Evolutionary conservation across 1,284 basidiomycete genomes (phyloP), one percentile per base, ranked within the genome.

Genomic region (Microbotryum silenes-acaulis): DNA sequence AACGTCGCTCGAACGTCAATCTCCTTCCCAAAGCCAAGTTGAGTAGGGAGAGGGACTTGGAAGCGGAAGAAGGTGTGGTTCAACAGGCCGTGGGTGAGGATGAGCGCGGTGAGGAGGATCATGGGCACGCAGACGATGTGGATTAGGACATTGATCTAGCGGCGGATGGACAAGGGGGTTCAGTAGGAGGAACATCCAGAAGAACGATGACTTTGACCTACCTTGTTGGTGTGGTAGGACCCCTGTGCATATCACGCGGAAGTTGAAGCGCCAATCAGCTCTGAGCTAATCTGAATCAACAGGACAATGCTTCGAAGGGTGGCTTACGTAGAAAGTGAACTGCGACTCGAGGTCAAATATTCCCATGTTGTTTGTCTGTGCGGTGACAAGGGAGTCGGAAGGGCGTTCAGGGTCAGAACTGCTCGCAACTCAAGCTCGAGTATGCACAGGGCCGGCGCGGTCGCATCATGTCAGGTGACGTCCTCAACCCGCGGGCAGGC

Each of bases 181-280:
- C 10, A 20, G 6, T 46, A 27, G 16, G 2, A n/a, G 21, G 21
- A 10, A n/a, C 14, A n/a, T 14, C 20, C 20, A 57, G n/a, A 1
- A 6, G 21, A 27, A 23, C 12, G 23, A 42, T 20, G 20, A 14
- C 59, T 23, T 6, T 42, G 37, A 5, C 6, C 12, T 20, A 63
- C 64, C 27, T 54, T 59, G 57, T 71, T 70, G 23, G 65, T 62
- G 60, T 72, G 71, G 62, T 72, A 72, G n/a, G 69, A 57, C 2
- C 69, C 68, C 68, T 68, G 63, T 33, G 9, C n/a, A 1, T 1
- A 20, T 31, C 37, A 20, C 9, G 21, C 18, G 20, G 18, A 44
- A 1, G 12, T 1, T 21, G 21, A 29, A 27, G 33, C 10, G 27
- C 18, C 45, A 48, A 12, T 21, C 25, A 23, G 44, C 23, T 18